These are phyloP conservation scores for Cocos nucifera DNA, from an alignment of 176 grass and related monocot species.

Conservation along the genomic window DNA sequence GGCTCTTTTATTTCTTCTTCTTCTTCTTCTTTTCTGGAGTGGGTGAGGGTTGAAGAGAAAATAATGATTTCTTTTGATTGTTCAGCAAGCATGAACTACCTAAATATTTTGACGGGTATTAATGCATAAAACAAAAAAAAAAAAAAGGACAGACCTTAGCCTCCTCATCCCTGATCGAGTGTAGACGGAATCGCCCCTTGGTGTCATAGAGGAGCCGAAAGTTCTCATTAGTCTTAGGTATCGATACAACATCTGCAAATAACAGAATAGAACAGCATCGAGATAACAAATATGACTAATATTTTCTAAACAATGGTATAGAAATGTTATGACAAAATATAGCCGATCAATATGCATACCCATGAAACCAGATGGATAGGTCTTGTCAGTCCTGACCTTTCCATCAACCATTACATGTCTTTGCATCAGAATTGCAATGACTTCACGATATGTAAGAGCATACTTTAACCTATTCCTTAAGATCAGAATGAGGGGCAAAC, in stretches of 20 bases:
- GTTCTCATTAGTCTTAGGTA: conserved; percentile 23
- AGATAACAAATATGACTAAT: no score
- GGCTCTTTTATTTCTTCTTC: no score
- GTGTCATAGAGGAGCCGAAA: conserved; percentile 27
- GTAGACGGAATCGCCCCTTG: conserved; percentile 21
- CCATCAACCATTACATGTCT: conserved; percentile 9
- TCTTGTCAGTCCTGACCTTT: conserved; percentile 7
- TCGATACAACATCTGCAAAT: conserved; percentile 21
- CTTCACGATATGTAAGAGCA: conserved; percentile 6
- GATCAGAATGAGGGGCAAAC: conserved; percentile 11
- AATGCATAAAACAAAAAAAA: no score
- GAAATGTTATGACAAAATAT: no score
- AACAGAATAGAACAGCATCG: not conserved
- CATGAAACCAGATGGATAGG: conserved; percentile 15
- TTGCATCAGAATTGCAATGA: conserved; percentile 14
- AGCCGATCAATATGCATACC: not conserved
- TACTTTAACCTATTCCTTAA: conserved; percentile 6
- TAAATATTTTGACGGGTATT: no score
- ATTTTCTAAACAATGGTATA: no score
- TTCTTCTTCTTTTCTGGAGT: no score
- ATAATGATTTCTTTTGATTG: no score
- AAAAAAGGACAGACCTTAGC: conserved; percentile 5
- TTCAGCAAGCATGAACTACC: no score
- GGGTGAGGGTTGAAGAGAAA: no score
- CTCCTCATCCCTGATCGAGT: conserved; percentile 24